Percentiles rank a stretch among this genome's conserved stretches.
Evolutionary conservation across 306 rosid species (phyloP).

Genomic region (Cucumis sativus): Cucumber_9930_V3 NC_026657.2:336501-337000

Average conservation of each 20-base stretch:
- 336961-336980: too few species aligned
- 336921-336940: too few species aligned
- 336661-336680: neutral
- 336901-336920: too few species aligned
- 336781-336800: neutral
- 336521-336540: neutral
- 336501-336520: neutral
- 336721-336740: neutral
- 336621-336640: neutral
- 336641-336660: neutral
- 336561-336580: neutral
- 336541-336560: neutral
- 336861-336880: too few species aligned
- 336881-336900: too few species aligned
- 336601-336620: too few species aligned
- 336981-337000: too few species aligned
- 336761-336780: neutral
- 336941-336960: too few species aligned
- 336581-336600: neutral
- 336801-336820: too few species aligned
- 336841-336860: too few species aligned
- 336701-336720: neutral
- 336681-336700: neutral
- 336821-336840: too few species aligned
- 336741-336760: neutral